Percentiles rank a stretch among this genome's conserved stretches.
Conservation (phyloP, 805 yeast genomes). For the Suhomyces xylopsoci region DNA sequence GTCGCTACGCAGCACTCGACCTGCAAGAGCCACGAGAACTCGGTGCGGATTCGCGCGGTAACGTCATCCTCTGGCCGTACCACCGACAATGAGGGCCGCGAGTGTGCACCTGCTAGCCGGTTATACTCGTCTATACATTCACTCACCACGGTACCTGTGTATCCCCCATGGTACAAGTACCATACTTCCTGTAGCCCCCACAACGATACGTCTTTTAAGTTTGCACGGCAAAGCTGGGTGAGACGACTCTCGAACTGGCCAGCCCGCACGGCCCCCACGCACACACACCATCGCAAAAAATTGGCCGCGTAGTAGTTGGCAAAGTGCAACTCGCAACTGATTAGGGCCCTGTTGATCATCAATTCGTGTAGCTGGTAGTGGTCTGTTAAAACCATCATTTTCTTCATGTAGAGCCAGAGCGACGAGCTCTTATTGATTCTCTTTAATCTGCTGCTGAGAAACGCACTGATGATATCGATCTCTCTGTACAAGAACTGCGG, state of each 20-base stretch:
- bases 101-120: not conserved
- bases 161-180: conserved; percentile 3
- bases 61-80: not conserved
- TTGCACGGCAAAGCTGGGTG: conserved; percentile 8
- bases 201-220: conserved; percentile 16
- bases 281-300: conserved; percentile 28
- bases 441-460: conserved; percentile 25
- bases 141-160: not conserved
- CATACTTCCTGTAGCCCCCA: conserved; percentile 11
- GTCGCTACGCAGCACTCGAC: conserved; percentile 9
- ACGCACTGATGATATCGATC: conserved; percentile 30
- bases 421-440: conserved; percentile 40
- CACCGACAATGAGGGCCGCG: not conserved
- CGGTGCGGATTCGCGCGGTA: not conserved
- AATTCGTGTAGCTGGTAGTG: not conserved
- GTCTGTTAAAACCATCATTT: conserved; percentile 11
- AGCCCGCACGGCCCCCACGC: not conserved
- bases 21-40: conserved; percentile 14
- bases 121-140: conserved; percentile 8
- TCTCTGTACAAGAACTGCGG: conserved; percentile 13
- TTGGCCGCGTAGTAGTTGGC: conserved; percentile 39
- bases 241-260: not conserved
- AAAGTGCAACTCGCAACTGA: conserved; percentile 32
- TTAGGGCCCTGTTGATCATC: conserved; percentile 17
- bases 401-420: conserved; percentile 34